Evolutionary conservation across 306 rosid species (phyloP).

Genomic region (Neltuma alba): DNA sequence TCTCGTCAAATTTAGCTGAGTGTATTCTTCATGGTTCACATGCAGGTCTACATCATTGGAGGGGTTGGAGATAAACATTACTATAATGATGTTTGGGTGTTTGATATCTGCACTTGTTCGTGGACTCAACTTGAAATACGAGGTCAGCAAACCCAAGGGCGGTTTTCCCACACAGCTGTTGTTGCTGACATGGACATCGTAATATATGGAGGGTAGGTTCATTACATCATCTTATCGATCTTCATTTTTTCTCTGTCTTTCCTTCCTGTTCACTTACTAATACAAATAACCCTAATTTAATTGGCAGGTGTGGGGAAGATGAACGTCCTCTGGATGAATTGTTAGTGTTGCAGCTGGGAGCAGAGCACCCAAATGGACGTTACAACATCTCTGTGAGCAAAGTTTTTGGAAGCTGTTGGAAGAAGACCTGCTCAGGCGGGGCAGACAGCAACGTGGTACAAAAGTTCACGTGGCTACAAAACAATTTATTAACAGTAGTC

Average conservation of each 20-base stretch:
- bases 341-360: slow-evolving; percentile 84
- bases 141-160: slow-evolving; percentile 87
- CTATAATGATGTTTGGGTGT: slow-evolving; percentile 85
- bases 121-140: slow-evolving; percentile 76
- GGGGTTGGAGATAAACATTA: slow-evolving; percentile 94
- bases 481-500: not conserved
- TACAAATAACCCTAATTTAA: slow-evolving; percentile 3
- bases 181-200: slow-evolving; percentile 69
- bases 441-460: slow-evolving; percentile 56
- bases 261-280: not conserved
- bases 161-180: slow-evolving; percentile 94
- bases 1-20: not conserved
- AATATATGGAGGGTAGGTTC: slow-evolving; percentile 86
- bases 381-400: slow-evolving; percentile 75
- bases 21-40: slow-evolving; percentile 29
- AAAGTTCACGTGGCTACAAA: not conserved
- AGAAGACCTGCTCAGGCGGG: slow-evolving; percentile 40
- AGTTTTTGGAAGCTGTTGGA: slow-evolving; percentile 76
- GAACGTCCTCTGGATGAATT: slow-evolving; percentile 90
- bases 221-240: not conserved
- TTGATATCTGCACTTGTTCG: slow-evolving; percentile 71
- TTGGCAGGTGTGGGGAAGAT: slow-evolving; percentile 87
- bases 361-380: slow-evolving; percentile 62
- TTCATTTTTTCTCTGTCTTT: not conserved
- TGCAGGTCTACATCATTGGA: slow-evolving; percentile 76